Evolutionary conservation across 176 grass and related monocot species (phyloP).

Genomic region (Echinochloa phyllopogon): DNA sequence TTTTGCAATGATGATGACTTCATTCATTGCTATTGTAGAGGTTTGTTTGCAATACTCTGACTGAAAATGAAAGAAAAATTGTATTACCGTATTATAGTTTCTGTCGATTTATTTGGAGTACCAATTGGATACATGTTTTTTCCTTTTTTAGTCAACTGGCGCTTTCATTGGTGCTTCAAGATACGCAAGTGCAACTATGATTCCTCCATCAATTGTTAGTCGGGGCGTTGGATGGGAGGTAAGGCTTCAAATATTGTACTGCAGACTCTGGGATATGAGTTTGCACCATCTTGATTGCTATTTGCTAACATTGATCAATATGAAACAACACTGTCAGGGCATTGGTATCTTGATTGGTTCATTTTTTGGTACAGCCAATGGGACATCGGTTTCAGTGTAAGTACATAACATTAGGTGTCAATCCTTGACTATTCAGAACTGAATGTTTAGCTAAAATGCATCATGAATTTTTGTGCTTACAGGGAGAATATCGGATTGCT

Average conservation of each 20-base stretch:
- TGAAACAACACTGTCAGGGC: conserved; percentile 53
- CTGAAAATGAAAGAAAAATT: neutral
- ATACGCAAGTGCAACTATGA: conserved; percentile 85
- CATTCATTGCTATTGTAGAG: conserved; percentile 89
- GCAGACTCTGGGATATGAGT: neutral
- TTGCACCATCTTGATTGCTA: conserved; percentile 12
- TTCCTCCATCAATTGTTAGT: conserved; percentile 85
- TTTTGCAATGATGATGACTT: conserved; percentile 98
- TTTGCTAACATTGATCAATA: conserved; percentile 7
- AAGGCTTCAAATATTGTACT: conserved; percentile 15
- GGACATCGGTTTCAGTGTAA: conserved; percentile 79
- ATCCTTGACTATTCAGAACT: neutral
- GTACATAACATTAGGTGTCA: neutral
- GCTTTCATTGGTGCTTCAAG: conserved; percentile 83
- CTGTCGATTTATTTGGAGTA: neutral
- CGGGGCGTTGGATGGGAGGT: conserved; percentile 96
- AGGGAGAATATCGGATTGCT: conserved; percentile 94
- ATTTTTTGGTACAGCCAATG: conserved; percentile 84
- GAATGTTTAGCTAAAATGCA: conserved; percentile 2
- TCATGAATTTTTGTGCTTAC: conserved; percentile 32
- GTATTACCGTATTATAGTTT: neutral
- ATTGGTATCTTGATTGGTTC: conserved; percentile 77
- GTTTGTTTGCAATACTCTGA: conserved; percentile 44
- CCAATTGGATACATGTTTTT: neutral
- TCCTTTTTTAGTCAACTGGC: conserved; percentile 67